Base-by-base conservation (phyloP, 139 green algal genomes). In the Chlorella sp. region DNA sequence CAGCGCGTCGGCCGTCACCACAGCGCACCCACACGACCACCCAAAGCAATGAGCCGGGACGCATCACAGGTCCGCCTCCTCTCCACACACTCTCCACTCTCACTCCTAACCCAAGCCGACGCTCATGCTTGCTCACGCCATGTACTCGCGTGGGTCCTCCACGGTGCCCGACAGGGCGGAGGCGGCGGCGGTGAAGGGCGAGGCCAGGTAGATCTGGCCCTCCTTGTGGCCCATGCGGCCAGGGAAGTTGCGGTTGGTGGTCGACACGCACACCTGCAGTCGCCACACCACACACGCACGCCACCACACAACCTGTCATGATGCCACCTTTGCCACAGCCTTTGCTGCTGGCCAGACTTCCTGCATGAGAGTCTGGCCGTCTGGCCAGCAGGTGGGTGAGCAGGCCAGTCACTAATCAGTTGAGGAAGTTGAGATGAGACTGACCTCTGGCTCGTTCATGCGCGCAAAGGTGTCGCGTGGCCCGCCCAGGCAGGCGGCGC, bases 171-270 rank as follows among this genome's bases (percentile, higher is more conserved):
- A 82, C 10, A 98, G 83, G 2, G 93, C 93, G 0, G 88, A 96
- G 1, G 93, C 91, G 26, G 93, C 93, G 5, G 93, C 94, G 2
- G 93, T 98, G 81, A 87, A 98, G 30, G 93, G 93, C 1, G 88
- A 96, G 0, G 93, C 93, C 42, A 98, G 82, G 85, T 97, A 98
- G 34, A 98, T 89, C 82, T 97, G 87, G 20, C 91, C 93, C 74
- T 98, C 93, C 83, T 98, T 98, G 87, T 97, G 88, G 1, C 93
- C 93, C 93, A 98, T 98, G 62, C 93, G 86, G n/a, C 93, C 93
- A 2, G 93, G 94, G 90, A 98, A 98, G 76, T 98, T 98, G 73
- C 93, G 88, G 85, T 98, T 98, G 71, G 93, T 98, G 29, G 94
- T 98, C 27, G 90, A 97, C 24, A 98, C 93, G 74, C 90, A 96